A percentile compares a stretch with the other conserved stretches of the same genome.
These are phyloP conservation scores for Marasmius oreades DNA, from an alignment of 1,284 basidiomycete species.

Conservation along the genomic window DNA sequence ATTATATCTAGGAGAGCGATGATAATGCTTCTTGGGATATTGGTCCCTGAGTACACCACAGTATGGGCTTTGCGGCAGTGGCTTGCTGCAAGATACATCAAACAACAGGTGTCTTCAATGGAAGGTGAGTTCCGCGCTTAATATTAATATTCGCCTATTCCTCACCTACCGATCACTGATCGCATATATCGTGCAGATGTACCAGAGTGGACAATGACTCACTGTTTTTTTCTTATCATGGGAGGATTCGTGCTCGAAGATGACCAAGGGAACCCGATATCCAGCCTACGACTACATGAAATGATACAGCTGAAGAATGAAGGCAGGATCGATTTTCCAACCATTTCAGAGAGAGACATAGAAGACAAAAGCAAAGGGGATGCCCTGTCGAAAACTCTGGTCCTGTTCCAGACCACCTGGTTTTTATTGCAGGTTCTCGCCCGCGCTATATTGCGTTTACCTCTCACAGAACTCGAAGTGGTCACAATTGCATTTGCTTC, in stretches of 20 bases:
- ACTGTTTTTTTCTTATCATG: constrained; percentile 25
- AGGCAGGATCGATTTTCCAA: neutral
- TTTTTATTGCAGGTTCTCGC: constrained; percentile 1
- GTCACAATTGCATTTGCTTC: constrained; percentile 6
- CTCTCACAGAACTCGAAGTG: constrained; percentile 3
- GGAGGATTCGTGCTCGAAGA: constrained; percentile 23
- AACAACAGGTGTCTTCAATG: neutral
- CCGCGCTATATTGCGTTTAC: neutral
- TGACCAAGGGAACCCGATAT: neutral
- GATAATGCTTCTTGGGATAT: constrained; percentile 17
- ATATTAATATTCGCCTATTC: neutral
- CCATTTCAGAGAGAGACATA: constrained; percentile 16
- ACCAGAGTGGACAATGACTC: constrained; percentile 20
- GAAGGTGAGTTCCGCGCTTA: neutral
- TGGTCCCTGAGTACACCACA: constrained; percentile 22
- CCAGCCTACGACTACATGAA: neutral
- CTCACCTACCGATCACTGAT: neutral
- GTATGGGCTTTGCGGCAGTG: constrained; percentile 22
- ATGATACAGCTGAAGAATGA: neutral
- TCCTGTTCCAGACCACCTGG: constrained; percentile 3
- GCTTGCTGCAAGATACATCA: constrained; percentile 11
- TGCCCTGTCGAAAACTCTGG: neutral
- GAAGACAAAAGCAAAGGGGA: constrained; percentile 21
- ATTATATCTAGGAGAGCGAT: constrained; percentile 6
- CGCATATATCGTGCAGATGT: neutral